Conservation (phyloP, 78 protist genomes). For the Kipferlia bialata region DNA sequence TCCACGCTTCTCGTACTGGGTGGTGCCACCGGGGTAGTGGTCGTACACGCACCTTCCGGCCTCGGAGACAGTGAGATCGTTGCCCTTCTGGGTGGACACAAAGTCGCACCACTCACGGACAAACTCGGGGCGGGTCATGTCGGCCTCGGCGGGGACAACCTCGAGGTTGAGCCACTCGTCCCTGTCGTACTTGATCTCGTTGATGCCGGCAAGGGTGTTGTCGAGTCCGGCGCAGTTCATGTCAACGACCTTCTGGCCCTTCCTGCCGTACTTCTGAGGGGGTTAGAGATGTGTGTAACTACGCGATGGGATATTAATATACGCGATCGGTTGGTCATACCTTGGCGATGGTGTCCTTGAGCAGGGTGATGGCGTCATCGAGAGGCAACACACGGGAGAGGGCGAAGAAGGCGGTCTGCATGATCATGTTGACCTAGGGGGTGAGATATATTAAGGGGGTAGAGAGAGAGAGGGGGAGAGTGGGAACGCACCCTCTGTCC, state of each 20-base stretch:
- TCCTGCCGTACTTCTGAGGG: conserved; percentile 29
- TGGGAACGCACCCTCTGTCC: too few relatives aligned
- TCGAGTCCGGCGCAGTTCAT: conserved; percentile 40
- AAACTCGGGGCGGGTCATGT: conserved; percentile 18
- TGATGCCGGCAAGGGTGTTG: conserved; percentile 13
- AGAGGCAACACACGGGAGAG: conserved; percentile 35
- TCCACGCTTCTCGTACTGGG: conserved; percentile 39
- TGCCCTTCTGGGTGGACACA: not conserved
- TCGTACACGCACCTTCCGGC: conserved; percentile 25
- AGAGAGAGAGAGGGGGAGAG: too few relatives aligned
- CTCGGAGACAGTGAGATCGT: conserved; percentile 37
- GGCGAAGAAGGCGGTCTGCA: conserved; percentile 55
- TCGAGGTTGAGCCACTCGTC: conserved; percentile 20
- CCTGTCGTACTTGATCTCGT: conserved; percentile 9
- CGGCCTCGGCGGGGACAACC: not conserved
- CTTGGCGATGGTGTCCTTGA: conserved; percentile 36
- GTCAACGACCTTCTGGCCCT: conserved; percentile 45
- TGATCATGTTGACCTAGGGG: conserved; percentile 46
- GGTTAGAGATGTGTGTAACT: not conserved
- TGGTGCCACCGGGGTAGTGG: conserved; percentile 26
- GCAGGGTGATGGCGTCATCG: conserved; percentile 41
- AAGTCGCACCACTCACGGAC: conserved; percentile 14
- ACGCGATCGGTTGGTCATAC: too few relatives aligned
- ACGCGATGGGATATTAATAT: too few relatives aligned
- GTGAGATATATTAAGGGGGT: too few relatives aligned